A percentile compares a stretch with the other conserved stretches of the same genome.
Evolutionary conservation across 2,329 filamentous ascomycete genomes (phyloP).

Genomic region (Ophiostoma australiae): DNA sequence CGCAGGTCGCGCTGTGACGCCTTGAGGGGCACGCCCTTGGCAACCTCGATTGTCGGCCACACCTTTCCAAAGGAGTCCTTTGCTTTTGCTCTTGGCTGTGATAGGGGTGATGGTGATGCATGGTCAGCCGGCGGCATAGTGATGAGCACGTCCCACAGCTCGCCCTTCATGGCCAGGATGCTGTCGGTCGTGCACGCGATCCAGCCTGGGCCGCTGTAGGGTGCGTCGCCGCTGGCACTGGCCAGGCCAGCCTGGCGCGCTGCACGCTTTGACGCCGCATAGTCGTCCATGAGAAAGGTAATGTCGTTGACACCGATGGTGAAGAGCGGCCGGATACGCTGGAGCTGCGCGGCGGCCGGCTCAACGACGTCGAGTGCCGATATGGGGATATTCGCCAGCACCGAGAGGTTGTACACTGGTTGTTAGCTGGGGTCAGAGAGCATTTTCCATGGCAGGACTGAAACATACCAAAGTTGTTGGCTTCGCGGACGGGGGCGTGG

Average conservation of each 20-base stretch:
- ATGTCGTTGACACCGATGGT: slow-evolving; percentile 93
- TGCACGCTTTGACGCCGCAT: slow-evolving; percentile 42
- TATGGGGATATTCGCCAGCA: slow-evolving; percentile 81
- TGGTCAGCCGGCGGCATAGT: slow-evolving; percentile 59
- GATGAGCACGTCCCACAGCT: slow-evolving; percentile 84
- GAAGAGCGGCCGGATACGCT: slow-evolving; percentile 78
- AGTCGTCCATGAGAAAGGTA: slow-evolving; percentile 63
- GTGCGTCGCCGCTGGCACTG: slow-evolving; percentile 32
- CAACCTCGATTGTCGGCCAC: slow-evolving; percentile 72
- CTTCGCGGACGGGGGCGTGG: slow-evolving; percentile 75
- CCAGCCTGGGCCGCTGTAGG: slow-evolving; percentile 62
- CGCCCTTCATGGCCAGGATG: slow-evolving; percentile 78
- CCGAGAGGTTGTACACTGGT: slow-evolving; percentile 86
- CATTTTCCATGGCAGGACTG: neutral
- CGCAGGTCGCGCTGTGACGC: slow-evolving; percentile 87
- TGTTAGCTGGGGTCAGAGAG: neutral
- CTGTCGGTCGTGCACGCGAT: slow-evolving; percentile 94
- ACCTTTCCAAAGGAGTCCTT: slow-evolving; percentile 46
- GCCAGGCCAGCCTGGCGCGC: slow-evolving; percentile 28
- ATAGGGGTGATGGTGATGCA: neutral
- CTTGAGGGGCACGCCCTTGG: slow-evolving; percentile 61
- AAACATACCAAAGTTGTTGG: slow-evolving; percentile 78
- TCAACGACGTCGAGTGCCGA: slow-evolving; percentile 67
- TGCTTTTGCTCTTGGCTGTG: slow-evolving; percentile 37
- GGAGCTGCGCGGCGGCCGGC: slow-evolving; percentile 45